phyloP scores from a whole-genome alignment of 352 stramenopile species.

The Globisporangium abappressorium region DNA sequence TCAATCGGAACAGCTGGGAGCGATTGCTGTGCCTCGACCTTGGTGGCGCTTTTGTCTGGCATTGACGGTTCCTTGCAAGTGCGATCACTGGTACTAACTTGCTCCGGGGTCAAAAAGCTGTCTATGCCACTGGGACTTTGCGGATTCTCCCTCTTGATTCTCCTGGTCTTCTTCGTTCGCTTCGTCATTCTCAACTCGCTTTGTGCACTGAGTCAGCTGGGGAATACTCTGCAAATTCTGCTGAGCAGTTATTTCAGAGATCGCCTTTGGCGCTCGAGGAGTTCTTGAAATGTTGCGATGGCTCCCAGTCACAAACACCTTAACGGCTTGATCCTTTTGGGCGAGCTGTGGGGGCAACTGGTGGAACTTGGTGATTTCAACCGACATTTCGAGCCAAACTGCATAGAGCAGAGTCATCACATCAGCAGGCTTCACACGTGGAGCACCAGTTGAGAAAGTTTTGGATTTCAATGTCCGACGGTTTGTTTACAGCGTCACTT shows the following conservation, averaged over 20 bases:
- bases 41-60: neutral
- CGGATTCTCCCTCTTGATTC: neutral
- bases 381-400: neutral
- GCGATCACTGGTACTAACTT: neutral
- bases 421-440: too few relatives aligned
- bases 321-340: too few relatives aligned
- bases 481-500: conserved; percentile 28
- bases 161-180: neutral
- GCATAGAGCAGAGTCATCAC: too few relatives aligned
- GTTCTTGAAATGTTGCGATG: neutral
- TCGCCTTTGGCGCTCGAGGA: neutral
- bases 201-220: neutral
- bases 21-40: too few relatives aligned
- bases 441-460: too few relatives aligned
- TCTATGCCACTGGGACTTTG: neutral
- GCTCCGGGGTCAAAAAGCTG: neutral
- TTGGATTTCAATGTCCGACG: too few relatives aligned
- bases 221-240: neutral
- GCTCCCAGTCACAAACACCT: neutral
- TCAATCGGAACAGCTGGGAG: neutral
- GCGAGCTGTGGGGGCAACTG: too few relatives aligned
- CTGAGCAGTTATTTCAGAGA: neutral
- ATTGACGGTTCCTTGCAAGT: neutral
- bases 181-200: neutral
- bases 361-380: neutral